A percentile compares a stretch with the other conserved stretches of the same genome.
These are phyloP conservation scores for Pseudopyricularia cyperi DNA, from an alignment of 2,329 filamentous ascomycete genomes.

Conservation along the genomic window DNA sequence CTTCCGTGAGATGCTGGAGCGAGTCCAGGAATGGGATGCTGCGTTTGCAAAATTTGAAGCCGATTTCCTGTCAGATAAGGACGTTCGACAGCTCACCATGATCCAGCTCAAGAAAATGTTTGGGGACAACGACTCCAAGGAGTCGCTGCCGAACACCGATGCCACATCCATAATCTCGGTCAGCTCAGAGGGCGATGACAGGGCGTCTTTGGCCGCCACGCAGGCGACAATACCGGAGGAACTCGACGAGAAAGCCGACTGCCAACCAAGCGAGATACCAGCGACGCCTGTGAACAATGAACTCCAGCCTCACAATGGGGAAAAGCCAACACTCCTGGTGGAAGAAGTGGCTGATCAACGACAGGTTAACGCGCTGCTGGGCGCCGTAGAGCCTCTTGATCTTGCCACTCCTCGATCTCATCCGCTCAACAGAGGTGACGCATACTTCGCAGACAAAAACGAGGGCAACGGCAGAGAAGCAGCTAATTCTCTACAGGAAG, in stretches of 20 bases:
- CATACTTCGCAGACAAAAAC: not conserved
- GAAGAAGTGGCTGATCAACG: not conserved
- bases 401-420: slow-evolving; percentile 21
- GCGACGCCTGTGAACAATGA: not conserved
- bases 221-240: slow-evolving; percentile 11
- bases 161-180: slow-evolving; percentile 23
- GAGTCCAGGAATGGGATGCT: slow-evolving; percentile 85
- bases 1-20: slow-evolving; percentile 82
- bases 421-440: not conserved
- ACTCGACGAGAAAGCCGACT: slow-evolving; percentile 9
- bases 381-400: slow-evolving; percentile 36
- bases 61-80: slow-evolving; percentile 91
- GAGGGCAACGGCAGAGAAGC: not conserved
- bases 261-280: slow-evolving; percentile 6
- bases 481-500: not conserved
- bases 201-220: slow-evolving; percentile 25
- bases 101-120: slow-evolving; percentile 93
- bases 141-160: slow-evolving; percentile 59
- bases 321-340: not conserved
- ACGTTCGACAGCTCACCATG: slow-evolving; percentile 83
- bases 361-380: slow-evolving; percentile 16
- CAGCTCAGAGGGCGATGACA: slow-evolving; percentile 30
- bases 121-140: slow-evolving; percentile 73
- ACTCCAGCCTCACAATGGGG: not conserved
- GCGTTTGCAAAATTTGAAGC: slow-evolving; percentile 83